These are phyloP conservation scores for Buddleja alternifolia DNA, from an alignment of 257 asterid species.

Conservation along the genomic window DNA sequence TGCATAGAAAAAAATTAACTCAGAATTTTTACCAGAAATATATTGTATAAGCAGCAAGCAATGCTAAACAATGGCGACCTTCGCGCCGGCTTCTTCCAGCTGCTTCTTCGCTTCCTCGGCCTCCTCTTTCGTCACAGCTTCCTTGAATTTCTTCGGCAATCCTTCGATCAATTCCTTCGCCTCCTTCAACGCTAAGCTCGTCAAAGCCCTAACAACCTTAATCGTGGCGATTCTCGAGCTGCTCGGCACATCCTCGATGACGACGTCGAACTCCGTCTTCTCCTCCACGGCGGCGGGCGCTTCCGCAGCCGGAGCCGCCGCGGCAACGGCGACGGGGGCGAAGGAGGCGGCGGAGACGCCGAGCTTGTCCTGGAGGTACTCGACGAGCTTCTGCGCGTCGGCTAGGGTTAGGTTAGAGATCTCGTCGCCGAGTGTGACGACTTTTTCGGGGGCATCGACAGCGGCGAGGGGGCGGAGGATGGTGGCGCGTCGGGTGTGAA, in stretches of 20 bases:
- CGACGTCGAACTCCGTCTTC: conserved; percentile 91
- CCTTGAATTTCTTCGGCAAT: conserved; percentile 84
- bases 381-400: conserved; percentile 94
- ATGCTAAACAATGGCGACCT: conserved; percentile 50
- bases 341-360: conserved; percentile 93
- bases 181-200: conserved; percentile 75
- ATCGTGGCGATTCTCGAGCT: conserved; percentile 75
- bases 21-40: conserved; percentile 30
- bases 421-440: conserved; percentile 77
- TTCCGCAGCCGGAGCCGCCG: conserved; percentile 42
- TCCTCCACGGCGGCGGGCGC: conserved; percentile 78
- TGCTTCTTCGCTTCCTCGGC: conserved; percentile 87
- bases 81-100: conserved; percentile 86
- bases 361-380: conserved; percentile 92
- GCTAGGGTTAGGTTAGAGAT: conserved; percentile 76
- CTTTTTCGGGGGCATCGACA: conserved; percentile 86
- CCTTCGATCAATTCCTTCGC: conserved; percentile 90
- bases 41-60: background rate
- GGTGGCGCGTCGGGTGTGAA: conserved; percentile 51
- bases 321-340: conserved; percentile 70
- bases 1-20: background rate
- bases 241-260: conserved; percentile 85
- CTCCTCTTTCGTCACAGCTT: conserved; percentile 71
- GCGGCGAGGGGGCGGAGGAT: conserved; percentile 64
- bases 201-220: conserved; percentile 80